A percentile compares a stretch with the other conserved stretches of the same genome.
Conservation (phyloP, 352 stramenopile species). For the Pythium periplocum region DNA sequence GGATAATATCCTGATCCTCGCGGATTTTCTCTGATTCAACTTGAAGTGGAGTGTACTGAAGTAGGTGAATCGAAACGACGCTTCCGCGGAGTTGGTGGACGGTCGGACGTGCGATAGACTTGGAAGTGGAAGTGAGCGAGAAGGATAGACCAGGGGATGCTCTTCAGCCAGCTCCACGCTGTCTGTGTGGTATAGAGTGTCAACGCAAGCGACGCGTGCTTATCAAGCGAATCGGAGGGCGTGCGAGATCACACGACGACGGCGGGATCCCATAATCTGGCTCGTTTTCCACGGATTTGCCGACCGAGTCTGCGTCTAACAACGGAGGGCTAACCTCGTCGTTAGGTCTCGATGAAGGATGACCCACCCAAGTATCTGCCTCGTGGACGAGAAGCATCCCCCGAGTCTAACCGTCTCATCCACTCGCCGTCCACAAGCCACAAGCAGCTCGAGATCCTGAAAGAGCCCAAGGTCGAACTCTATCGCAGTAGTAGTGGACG, state of each 20-base stretch:
- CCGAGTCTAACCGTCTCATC: neutral
- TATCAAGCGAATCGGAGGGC: too few species aligned
- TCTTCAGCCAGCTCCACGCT: too few species aligned
- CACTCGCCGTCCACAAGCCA: neutral
- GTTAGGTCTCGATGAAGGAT: constrained; percentile 13
- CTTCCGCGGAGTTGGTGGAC: neutral
- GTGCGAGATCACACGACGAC: too few species aligned
- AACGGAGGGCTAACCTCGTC: too few species aligned
- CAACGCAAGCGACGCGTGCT: too few species aligned
- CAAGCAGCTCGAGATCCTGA: constrained; percentile 14
- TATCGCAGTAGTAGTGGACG: constrained; percentile 21
- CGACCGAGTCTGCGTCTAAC: too few species aligned
- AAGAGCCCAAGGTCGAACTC: constrained; percentile 15
- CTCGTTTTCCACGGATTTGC: too few species aligned
- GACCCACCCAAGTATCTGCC: constrained; percentile 9
- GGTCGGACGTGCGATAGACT: too few species aligned
- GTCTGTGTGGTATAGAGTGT: too few species aligned
- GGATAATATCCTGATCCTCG: too few species aligned
- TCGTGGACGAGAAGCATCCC: neutral
- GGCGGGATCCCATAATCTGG: too few species aligned
- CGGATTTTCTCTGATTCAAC: neutral
- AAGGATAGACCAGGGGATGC: neutral
- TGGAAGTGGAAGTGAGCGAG: constrained; percentile 1
- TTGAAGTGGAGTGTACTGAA: constrained; percentile 21
- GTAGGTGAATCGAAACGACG: constrained; percentile 8